Conservation (phyloP, 805 yeast species). For the Zygoascus tannicola region DNA sequence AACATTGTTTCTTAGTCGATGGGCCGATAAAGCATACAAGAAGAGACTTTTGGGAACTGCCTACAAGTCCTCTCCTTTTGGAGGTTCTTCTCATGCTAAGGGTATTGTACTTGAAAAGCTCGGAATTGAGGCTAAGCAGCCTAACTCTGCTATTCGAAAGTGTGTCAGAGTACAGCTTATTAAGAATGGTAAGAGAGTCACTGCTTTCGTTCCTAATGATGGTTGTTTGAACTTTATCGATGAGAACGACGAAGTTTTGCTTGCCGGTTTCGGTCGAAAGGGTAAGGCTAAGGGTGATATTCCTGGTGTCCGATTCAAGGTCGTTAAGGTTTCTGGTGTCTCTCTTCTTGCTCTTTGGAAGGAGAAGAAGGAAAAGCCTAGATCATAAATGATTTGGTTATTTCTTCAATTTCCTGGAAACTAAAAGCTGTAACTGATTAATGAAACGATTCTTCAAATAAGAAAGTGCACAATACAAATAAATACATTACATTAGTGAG, state of each 20-base stretch:
- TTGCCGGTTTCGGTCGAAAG: constrained; percentile 99
- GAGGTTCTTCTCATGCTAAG: constrained; percentile 99
- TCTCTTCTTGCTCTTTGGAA: constrained; percentile 99
- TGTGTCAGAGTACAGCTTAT: constrained; percentile 99
- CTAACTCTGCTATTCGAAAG: constrained; percentile 99
- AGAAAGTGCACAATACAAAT: neutral
- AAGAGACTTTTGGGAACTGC: constrained; percentile 99
- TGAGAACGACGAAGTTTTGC: constrained; percentile 98
- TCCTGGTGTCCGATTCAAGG: constrained; percentile 99
- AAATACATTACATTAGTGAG: neutral
- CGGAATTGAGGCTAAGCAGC: constrained; percentile 99
- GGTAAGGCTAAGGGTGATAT: constrained; percentile 99
- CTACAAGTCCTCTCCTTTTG: constrained; percentile 99
- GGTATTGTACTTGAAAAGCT: constrained; percentile 99
- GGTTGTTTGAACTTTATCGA: constrained; percentile 99
- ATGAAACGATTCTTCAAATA: neutral
- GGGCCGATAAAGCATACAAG: constrained; percentile 99
- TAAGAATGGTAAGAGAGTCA: constrained; percentile 99
- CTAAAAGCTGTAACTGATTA: too few species aligned
- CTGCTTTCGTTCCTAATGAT: constrained; percentile 99
- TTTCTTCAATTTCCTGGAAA: too few species aligned
- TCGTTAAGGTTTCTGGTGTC: constrained; percentile 99
- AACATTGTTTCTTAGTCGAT: constrained; percentile 65
- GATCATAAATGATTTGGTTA: constrained; percentile 54
- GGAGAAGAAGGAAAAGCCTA: constrained; percentile 99